Conservation (phyloP, 2,329 filamentous ascomycete species). For the Penicillium sp. region DNA sequence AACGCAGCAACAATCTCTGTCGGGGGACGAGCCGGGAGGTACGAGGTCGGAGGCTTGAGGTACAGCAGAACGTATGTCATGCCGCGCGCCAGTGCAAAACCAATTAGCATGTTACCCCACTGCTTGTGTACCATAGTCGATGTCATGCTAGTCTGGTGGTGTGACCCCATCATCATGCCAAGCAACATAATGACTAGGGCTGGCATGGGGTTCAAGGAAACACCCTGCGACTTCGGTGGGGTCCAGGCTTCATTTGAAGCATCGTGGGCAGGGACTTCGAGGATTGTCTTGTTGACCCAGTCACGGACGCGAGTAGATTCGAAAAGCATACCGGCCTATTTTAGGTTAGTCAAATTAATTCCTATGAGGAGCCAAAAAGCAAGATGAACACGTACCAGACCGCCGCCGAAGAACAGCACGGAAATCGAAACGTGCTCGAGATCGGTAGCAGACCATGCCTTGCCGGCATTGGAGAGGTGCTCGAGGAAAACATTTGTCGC, state of each 20-base stretch:
- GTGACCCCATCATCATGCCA: constrained; percentile 92
- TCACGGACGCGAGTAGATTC: constrained; percentile 70
- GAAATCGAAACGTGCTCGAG: constrained; percentile 92
- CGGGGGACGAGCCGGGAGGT: constrained; percentile 78
- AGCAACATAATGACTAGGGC: constrained; percentile 81
- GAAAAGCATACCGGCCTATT: constrained; percentile 74
- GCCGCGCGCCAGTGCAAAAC: constrained; percentile 72
- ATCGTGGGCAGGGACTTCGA: constrained; percentile 39
- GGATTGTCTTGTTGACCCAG: constrained; percentile 49
- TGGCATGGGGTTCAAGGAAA: constrained; percentile 85
- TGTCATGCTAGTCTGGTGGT: constrained; percentile 78
- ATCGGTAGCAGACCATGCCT: constrained; percentile 72
- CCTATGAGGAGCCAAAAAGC: background rate
- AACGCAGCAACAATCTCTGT: constrained; percentile 87
- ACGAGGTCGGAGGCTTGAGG: constrained; percentile 74
- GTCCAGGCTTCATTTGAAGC: constrained; percentile 52
- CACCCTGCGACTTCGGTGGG: constrained; percentile 64
- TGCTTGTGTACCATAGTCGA: constrained; percentile 91
- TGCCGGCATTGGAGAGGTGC: constrained; percentile 71
- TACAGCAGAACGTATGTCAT: constrained; percentile 79
- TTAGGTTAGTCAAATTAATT: constrained; percentile 2
- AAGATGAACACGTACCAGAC: constrained; percentile 57
- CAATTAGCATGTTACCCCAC: constrained; percentile 83
- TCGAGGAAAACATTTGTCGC: constrained; percentile 89
- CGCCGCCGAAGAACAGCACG: constrained; percentile 88